Conservation (phyloP, 148 eudicot species). For the Camellia japonica region DNA sequence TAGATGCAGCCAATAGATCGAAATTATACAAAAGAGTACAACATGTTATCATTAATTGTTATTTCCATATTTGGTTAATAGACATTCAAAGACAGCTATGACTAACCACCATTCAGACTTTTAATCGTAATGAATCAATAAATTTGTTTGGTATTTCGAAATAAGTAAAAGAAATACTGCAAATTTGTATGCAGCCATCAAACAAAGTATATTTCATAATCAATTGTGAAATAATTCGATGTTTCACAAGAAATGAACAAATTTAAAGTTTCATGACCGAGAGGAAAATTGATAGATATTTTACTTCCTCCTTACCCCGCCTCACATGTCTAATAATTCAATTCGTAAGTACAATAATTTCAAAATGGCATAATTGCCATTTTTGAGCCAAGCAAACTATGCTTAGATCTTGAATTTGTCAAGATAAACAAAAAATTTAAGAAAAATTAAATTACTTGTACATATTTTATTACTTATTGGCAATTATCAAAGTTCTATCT, state of each 20-base stretch:
- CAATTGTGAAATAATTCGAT: not conserved
- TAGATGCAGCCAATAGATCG: not conserved
- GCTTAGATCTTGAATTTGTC: too few relatives aligned
- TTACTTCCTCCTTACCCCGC: not conserved
- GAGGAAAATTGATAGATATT: not conserved
- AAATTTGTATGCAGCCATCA: not conserved
- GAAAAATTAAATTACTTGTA: too few relatives aligned
- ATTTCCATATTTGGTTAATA: not conserved
- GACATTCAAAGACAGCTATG: not conserved
- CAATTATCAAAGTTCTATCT: too few relatives aligned
- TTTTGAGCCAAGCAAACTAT: too few relatives aligned
- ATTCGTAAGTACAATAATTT: not conserved
- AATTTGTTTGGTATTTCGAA: not conserved
- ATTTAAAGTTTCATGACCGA: not conserved
- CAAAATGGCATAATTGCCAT: not conserved
- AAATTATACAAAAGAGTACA: too few relatives aligned
- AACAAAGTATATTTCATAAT: not conserved
- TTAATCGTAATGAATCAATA: not conserved
- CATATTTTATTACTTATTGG: too few relatives aligned
- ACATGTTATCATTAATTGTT: not conserved
- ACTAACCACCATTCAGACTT: not conserved
- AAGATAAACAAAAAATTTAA: too few relatives aligned
- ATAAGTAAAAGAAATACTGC: not conserved
- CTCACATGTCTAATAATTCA: not conserved
- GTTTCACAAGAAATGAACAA: not conserved